Evolutionary conservation across 257 asterid species (phyloP).

Genomic region (Knoxia roxburghii): DNA sequence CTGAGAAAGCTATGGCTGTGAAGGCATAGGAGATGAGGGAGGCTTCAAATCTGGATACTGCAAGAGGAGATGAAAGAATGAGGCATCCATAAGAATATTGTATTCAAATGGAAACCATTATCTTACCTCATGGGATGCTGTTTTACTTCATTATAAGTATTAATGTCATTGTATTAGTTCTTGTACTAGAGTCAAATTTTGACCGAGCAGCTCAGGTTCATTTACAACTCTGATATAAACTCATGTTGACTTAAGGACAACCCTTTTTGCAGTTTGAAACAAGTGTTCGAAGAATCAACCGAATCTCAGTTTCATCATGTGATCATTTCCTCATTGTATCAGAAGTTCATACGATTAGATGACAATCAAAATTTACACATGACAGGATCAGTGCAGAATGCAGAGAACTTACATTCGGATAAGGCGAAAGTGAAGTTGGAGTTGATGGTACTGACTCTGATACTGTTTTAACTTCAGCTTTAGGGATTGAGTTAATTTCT

Average conservation of each 20-base stretch:
- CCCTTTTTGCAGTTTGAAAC: too few relatives aligned
- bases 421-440: conserved; percentile 79
- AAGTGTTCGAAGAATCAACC: too few relatives aligned
- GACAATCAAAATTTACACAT: not conserved
- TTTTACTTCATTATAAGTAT: too few relatives aligned
- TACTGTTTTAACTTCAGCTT: conserved; percentile 37
- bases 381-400: not conserved
- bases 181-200: too few relatives aligned
- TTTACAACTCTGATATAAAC: too few relatives aligned
- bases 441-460: conserved; percentile 38
- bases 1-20: conserved; percentile 50
- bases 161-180: too few relatives aligned
- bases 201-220: too few relatives aligned
- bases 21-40: conserved; percentile 90
- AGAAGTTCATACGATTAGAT: not conserved
- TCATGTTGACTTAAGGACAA: too few relatives aligned
- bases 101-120: too few relatives aligned
- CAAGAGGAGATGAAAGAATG: conserved; percentile 9
- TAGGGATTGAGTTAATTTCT: conserved; percentile 52
- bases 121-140: too few relatives aligned
- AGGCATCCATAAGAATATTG: not conserved
- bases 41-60: conserved; percentile 98
- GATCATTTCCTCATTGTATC: not conserved
- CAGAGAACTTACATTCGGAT: conserved; percentile 60
- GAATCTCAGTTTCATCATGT: too few relatives aligned